A percentile compares a stretch with the other conserved stretches of the same genome.
Conservation (phyloP, 345 rosid genomes). For the Ceriops decandra region DNA sequence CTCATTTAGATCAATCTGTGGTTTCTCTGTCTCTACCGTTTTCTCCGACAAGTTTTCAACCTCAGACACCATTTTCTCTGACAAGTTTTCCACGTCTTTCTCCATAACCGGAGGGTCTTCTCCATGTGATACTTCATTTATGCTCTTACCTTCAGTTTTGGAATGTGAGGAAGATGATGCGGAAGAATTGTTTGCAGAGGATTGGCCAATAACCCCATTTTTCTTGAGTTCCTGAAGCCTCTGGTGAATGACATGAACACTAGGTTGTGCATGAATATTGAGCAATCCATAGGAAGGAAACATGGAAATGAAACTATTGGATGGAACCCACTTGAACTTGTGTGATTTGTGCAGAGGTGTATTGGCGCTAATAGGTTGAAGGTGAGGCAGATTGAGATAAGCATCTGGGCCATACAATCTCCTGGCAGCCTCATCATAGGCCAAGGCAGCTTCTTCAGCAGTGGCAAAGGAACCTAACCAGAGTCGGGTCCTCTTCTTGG, state of each 20-base stretch:
- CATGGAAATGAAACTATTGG: slow-evolving; percentile 79
- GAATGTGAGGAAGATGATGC: slow-evolving; percentile 34
- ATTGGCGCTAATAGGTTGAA: slow-evolving; percentile 30
- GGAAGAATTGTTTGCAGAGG: slow-evolving; percentile 24
- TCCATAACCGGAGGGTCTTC: slow-evolving; percentile 25
- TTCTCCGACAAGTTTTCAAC: slow-evolving; percentile 30
- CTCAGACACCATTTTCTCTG: slow-evolving; percentile 20
- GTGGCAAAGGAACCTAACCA: slow-evolving; percentile 91
- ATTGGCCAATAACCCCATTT: slow-evolving; percentile 38
- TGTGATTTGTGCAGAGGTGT: slow-evolving; percentile 27
- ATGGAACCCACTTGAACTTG: slow-evolving; percentile 76
- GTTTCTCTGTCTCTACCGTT: slow-evolving; percentile 42
- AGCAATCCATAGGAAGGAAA: slow-evolving; percentile 83
- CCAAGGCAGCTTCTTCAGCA: slow-evolving; percentile 96
- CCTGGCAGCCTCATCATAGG: slow-evolving; percentile 79
- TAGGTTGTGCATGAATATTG: slow-evolving; percentile 85
- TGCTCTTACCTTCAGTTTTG: slow-evolving; percentile 23
- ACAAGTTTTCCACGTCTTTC: slow-evolving; percentile 29
- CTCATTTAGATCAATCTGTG: slow-evolving; percentile 90
- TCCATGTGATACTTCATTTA: slow-evolving; percentile 5
- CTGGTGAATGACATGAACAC: slow-evolving; percentile 81
- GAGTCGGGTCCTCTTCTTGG: slow-evolving; percentile 79
- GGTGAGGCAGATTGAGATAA: slow-evolving; percentile 86
- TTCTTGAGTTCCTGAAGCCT: slow-evolving; percentile 81
- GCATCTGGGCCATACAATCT: slow-evolving; percentile 81